phyloP scores from a whole-genome alignment of 352 stramenopile genomes.

The Achlya hypogyna region DNA sequence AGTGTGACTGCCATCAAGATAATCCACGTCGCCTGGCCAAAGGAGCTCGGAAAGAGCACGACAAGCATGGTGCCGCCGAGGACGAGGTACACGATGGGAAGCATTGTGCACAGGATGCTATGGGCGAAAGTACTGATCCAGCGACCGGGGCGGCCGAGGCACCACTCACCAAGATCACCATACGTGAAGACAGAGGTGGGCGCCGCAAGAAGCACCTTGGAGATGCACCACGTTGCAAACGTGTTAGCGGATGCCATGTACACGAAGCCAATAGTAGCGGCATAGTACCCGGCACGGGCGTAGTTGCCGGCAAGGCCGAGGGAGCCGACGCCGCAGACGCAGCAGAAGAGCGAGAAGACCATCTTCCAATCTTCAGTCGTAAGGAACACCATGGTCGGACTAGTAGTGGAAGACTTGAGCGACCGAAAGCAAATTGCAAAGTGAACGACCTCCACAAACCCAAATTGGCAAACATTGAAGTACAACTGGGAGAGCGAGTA shows the following conservation, averaged over 20 bases:
- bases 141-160: constrained; percentile 13
- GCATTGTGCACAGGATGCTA: constrained; percentile 14
- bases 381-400: not conserved
- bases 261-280: constrained; percentile 25
- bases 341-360: constrained; percentile 20
- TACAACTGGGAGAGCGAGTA: not conserved
- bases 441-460: not conserved
- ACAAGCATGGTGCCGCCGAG: constrained; percentile 18
- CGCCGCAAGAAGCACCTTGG: constrained; percentile 19
- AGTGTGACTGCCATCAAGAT: constrained; percentile 19
- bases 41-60: constrained; percentile 15
- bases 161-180: constrained; percentile 22
- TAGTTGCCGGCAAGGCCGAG: constrained; percentile 17
- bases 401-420: not conserved
- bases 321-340: constrained; percentile 20
- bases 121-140: constrained; percentile 6
- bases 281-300: constrained; percentile 19
- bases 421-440: constrained; percentile 10
- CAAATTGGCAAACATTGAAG: not conserved
- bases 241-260: constrained; percentile 21
- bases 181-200: constrained; percentile 16
- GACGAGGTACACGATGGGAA: constrained; percentile 19
- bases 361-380: constrained; percentile 20
- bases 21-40: constrained; percentile 13
- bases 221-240: constrained; percentile 13